Evolutionary conservation across 805 yeast species (phyloP), one percentile per base, ranked within the genome.

Genomic region (Saccharomycopsis fermentans): DNA sequence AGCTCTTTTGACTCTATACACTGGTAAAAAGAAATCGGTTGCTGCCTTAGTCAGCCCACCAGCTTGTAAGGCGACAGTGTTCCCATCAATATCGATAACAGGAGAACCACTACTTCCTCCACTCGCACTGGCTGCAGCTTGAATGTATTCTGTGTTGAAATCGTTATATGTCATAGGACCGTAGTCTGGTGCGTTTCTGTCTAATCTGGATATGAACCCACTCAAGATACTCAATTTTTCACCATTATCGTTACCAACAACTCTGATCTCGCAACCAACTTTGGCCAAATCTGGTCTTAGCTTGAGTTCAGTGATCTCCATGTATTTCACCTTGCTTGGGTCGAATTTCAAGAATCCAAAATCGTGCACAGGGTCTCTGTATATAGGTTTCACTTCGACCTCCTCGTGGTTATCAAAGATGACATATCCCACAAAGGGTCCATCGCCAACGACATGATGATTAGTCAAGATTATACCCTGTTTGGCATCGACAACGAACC

Each of bases 81-180:
- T 71, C 2, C 97, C 97, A 64, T 87, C 85, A 51, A 86, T 82
- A 69, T 90, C 86, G 1, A 91, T 96, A n/a, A 91, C 97, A 0
- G 97, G 97, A 3, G 96, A 89, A 8, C 97, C 97, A 54, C 94
- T 85, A 3, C 96, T 90, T 2, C 97, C 97, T 34, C 97, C 97
- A 17, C 96, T 86, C 0, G 97, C 96, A 60, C 90, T 81, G 0
- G 97, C 97, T 6, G 97, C 97, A 0, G 97, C 97, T 72, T 90
- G 96, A 58, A 90, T 88, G 71, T 90, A 90, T 70, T 88, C 96
- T 1, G 96, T 90, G 69, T 90, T 90, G 77, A 90, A 90, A 74
- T 90, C 97, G 68, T 88, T 90, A 71, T 90, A 91, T 16, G 95
- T 84, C 67, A 87, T 74, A 29, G 82, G 83, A 54, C 97, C 97